Evolutionary conservation across 2,329 filamentous ascomycete species (phyloP).

Genomic region (Passalora sequoiae): DNA sequence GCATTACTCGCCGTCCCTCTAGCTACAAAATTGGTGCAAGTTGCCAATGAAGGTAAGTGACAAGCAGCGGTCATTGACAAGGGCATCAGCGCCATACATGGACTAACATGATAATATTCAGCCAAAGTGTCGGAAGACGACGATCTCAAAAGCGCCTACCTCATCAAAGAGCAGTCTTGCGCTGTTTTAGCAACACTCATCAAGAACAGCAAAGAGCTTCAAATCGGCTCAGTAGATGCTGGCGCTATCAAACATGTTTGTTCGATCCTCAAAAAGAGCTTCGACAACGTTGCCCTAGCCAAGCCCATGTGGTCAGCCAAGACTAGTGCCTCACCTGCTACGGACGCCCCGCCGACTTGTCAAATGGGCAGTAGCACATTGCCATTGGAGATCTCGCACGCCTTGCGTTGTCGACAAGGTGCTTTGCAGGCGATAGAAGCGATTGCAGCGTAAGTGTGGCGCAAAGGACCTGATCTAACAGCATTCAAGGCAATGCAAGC

Average conservation of each 20-base stretch:
- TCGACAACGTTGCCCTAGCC: constrained; percentile 52
- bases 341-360: constrained; percentile 27
- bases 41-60: constrained; percentile 27
- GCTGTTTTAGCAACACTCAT: constrained; percentile 72
- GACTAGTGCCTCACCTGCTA: constrained; percentile 23
- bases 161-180: constrained; percentile 65
- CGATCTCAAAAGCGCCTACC: constrained; percentile 38
- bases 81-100: too few species aligned
- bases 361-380: constrained; percentile 59
- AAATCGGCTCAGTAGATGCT: constrained; percentile 74
- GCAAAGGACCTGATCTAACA: too few species aligned
- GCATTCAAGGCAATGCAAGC: too few species aligned
- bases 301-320: constrained; percentile 52
- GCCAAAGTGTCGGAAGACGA: constrained; percentile 3
- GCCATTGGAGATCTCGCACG: constrained; percentile 59
- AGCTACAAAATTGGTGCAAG: constrained; percentile 45
- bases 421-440: constrained; percentile 76
- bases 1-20: constrained; percentile 44
- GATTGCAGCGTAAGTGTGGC: constrained; percentile 67
- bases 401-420: constrained; percentile 69
- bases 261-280: constrained; percentile 60
- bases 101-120: too few species aligned
- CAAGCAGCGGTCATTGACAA: too few species aligned
- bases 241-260: constrained; percentile 58
- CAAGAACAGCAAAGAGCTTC: constrained; percentile 70